These are phyloP conservation scores for Populus simonii DNA, from an alignment of 345 rosid genomes.

Conservation along the genomic window DNA sequence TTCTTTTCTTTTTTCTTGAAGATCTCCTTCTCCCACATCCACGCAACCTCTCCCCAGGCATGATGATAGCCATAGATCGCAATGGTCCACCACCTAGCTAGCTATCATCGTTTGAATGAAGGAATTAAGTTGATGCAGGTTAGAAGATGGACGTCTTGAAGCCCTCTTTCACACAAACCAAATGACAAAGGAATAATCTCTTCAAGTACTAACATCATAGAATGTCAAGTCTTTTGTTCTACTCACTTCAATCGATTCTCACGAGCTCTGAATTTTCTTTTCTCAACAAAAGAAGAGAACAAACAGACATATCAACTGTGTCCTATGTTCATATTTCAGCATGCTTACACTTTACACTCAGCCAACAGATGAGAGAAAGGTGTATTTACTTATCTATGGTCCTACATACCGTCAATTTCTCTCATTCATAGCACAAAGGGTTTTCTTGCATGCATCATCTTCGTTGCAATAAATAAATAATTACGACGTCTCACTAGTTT, in stretches of 20 bases:
- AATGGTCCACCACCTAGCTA: background rate
- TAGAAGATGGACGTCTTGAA: background rate
- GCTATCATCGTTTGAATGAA: background rate
- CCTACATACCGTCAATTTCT: background rate
- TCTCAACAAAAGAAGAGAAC: background rate
- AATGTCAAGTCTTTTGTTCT: background rate
- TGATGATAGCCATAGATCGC: background rate
- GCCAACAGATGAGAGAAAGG: background rate
- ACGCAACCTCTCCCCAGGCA: background rate
- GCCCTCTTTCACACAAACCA: background rate
- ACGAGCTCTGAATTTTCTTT: background rate
- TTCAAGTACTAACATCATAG: background rate
- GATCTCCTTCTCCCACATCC: background rate
- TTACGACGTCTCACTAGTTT: conserved; percentile 3
- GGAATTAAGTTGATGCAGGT: background rate
- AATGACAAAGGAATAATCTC: background rate
- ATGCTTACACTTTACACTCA: no score
- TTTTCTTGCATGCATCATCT: background rate
- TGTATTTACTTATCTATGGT: background rate
- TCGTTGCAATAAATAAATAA: conserved; percentile 6
- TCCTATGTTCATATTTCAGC: background rate
- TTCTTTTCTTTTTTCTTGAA: background rate
- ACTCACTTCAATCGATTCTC: background rate
- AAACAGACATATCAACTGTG: background rate
- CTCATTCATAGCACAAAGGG: conserved; percentile 1